Percentiles rank a stretch among this genome's conserved stretches.
phyloP scores from a whole-genome alignment of 805 yeast species.

The Schizosaccharomyces pombe region DNA sequence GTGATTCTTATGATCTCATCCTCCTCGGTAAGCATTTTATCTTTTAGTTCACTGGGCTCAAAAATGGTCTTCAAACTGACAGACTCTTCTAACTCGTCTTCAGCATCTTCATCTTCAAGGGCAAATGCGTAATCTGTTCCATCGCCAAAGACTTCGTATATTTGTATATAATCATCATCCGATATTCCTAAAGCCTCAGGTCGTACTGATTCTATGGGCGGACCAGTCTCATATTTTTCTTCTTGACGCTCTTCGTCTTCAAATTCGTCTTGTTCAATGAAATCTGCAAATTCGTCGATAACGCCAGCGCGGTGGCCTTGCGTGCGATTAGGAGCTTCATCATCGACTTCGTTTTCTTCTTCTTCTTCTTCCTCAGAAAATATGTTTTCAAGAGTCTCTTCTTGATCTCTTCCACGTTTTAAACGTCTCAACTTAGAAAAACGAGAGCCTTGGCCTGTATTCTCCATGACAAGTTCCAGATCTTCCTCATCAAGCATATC shows the following conservation, averaged over 20 bases:
- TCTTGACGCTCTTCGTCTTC: constrained; percentile 57
- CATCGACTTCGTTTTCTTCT: constrained; percentile 18
- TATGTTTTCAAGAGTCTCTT: constrained; percentile 34
- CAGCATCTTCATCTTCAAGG: constrained; percentile 27
- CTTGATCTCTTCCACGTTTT: constrained; percentile 39
- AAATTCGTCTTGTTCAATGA: constrained; percentile 90
- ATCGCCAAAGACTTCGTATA: constrained; percentile 87
- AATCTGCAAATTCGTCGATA: constrained; percentile 79
- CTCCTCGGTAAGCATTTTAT: constrained; percentile 71
- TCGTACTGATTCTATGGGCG: constrained; percentile 3
- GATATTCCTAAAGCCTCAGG: constrained; percentile 31
- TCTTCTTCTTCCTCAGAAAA: constrained; percentile 37
- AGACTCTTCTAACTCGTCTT: constrained; percentile 19
- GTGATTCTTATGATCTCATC: constrained; percentile 70
- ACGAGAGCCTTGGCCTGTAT: constrained; percentile 37
- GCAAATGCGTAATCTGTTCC: constrained; percentile 98
- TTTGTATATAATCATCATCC: constrained; percentile 74
- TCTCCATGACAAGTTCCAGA: constrained; percentile 72
- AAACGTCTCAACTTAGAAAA: constrained; percentile 58
- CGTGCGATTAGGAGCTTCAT: constrained; percentile 9
- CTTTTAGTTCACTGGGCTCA: constrained; percentile 80
- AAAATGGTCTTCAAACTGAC: constrained; percentile 65
- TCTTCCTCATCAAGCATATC: constrained; percentile 85
- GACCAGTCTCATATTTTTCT: neutral
- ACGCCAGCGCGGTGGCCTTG: constrained; percentile 15